Percentiles rank a stretch among this genome's conserved stretches.
phyloP scores from a whole-genome alignment of 75 land plant genomes.

The Picea sitchensis region DNA sequence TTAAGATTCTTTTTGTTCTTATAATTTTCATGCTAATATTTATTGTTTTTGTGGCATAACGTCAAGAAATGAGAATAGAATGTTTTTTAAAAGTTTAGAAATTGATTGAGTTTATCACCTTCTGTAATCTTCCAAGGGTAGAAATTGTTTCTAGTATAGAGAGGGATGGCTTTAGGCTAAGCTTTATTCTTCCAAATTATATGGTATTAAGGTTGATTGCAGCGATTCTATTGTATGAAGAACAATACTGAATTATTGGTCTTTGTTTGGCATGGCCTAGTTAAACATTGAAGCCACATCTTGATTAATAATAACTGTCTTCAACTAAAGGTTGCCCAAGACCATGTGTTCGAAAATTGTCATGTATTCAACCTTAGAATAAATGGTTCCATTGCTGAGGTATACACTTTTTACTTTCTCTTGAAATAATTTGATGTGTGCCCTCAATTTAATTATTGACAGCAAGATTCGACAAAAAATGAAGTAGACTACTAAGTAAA shows the following conservation, averaged over 20 bases:
- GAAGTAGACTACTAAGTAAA: not conserved
- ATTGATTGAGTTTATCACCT: not conserved
- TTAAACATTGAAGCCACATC: not conserved
- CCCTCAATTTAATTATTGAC: not conserved
- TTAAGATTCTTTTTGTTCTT: slow-evolving; percentile 56
- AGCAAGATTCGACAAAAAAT: not conserved
- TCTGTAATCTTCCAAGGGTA: slow-evolving; percentile 3
- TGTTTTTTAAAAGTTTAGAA: not conserved
- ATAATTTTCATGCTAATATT: slow-evolving; percentile 56
- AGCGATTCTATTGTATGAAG: not conserved
- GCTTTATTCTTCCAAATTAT: not conserved
- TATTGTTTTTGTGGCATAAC: slow-evolving; percentile 41
- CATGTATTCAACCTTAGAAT: not conserved
- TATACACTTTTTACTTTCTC: not conserved
- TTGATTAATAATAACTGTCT: not conserved
- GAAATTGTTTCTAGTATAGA: not conserved
- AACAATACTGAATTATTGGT: not conserved
- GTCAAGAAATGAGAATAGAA: not conserved
- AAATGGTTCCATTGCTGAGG: not conserved
- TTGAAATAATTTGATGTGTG: not conserved
- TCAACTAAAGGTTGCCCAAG: not conserved
- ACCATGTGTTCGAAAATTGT: not conserved
- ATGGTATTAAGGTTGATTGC: not conserved
- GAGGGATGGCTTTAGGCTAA: not conserved
- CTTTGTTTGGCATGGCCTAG: not conserved